Percentiles rank a stretch among this genome's conserved stretches.
phyloP scores from a whole-genome alignment of 1,139 yeast species.

The Yarrowia galli region DNA sequence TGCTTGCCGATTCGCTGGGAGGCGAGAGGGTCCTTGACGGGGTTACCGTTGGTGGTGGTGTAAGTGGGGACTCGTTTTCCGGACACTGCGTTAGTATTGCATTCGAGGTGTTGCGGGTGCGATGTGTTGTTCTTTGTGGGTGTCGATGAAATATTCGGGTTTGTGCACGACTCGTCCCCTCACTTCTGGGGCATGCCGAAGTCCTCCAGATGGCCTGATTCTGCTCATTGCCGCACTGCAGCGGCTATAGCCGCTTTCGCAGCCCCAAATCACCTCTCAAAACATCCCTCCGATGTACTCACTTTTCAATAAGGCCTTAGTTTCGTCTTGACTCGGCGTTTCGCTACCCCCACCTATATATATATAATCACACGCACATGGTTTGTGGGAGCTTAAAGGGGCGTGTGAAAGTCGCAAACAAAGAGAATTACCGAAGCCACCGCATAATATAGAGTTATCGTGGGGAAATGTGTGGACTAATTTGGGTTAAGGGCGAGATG shows the following conservation, averaged over 20 bases:
- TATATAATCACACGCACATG: slow-evolving; percentile 37
- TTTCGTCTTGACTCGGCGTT: slow-evolving; percentile 33
- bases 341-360: slow-evolving; percentile 36
- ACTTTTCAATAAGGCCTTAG: slow-evolving; percentile 29
- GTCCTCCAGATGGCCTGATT: background rate
- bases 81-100: slow-evolving; percentile 26
- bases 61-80: slow-evolving; percentile 49
- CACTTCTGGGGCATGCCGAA: background rate
- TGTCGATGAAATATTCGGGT: background rate
- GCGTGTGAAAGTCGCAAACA: slow-evolving; percentile 38
- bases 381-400: slow-evolving; percentile 36
- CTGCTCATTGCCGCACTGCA: background rate
- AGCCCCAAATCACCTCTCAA: background rate
- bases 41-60: slow-evolving; percentile 78
- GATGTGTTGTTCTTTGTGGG: too few species aligned
- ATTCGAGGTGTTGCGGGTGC: background rate
- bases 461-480: slow-evolving; percentile 33
- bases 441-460: slow-evolving; percentile 26
- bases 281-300: slow-evolving; percentile 9
- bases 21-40: slow-evolving; percentile 69
- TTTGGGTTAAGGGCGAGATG: slow-evolving; percentile 35
- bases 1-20: slow-evolving; percentile 75
- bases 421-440: slow-evolving; percentile 33
- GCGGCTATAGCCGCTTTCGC: background rate
- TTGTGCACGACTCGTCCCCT: background rate